Base-by-base conservation (phyloP, 495 filamentous ascomycete genomes). In the Amniculicola lignicola region DNA sequence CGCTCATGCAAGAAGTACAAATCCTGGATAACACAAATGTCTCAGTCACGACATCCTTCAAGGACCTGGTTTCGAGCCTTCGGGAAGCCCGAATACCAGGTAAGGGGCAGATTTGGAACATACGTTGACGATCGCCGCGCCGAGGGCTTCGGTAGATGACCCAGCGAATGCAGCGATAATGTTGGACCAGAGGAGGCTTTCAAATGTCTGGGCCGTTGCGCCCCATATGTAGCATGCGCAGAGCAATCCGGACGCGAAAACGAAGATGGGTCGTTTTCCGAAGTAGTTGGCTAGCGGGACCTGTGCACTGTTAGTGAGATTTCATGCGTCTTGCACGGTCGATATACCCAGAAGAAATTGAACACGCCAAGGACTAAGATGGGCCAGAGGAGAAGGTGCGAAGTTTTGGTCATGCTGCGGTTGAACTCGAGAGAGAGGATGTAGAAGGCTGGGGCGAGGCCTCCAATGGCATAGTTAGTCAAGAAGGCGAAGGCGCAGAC, bases 261-360 rank as follows among this genome's bases (percentile, higher is more conserved):
- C 66, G 33, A 70, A 70, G 24, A 69, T 46, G 18, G 68, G 68
- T 23, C 68, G 51, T 45, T 70, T 69, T n/a, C 68, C 67, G 38
- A 70, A 67, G 44, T 67, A 68, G 35, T 68, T 69, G 1, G 68
- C 68, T 7, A 70, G 38, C 3, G 68, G 68, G 7, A n/a, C n/a
- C n/a, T n/a, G n/a, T n/a, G n/a, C n/a, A n/a, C n/a, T n/a, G n/a
- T n/a, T n/a, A n/a, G n/a, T n/a, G n/a, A n/a, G n/a, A n/a, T n/a
- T n/a, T n/a, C n/a, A n/a, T n/a, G n/a, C n/a, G n/a, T n/a, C n/a
- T n/a, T n/a, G n/a, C n/a, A n/a, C n/a, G n/a, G n/a, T n/a, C n/a
- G n/a, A n/a, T n/a, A n/a, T n/a, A 70, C 68, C 68, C 68, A 70
- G 40, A 70, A 63, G 59, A 70, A 70, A 48, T 70, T 70, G 43